A percentile compares a stretch with the other conserved stretches of the same genome.
Conservation (phyloP, 2,329 filamentous ascomycete genomes). For the Xylaria sp. region DNA sequence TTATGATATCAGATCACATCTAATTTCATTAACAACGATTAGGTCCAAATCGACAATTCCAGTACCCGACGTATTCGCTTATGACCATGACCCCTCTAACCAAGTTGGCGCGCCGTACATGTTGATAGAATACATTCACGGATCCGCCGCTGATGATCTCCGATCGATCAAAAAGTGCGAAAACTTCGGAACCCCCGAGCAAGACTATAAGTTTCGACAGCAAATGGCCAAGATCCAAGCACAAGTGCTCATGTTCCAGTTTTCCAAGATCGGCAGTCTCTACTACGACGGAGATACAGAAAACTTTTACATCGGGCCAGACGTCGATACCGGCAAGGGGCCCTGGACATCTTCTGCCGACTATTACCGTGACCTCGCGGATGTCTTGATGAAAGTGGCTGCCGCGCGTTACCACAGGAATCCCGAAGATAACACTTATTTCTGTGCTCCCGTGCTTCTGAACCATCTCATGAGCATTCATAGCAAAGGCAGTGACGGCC, state of each 20-base stretch:
- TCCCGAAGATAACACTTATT: background rate
- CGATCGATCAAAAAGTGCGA: background rate
- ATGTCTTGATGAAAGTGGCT: background rate
- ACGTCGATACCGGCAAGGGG: slow-evolving; percentile 16
- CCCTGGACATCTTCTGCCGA: slow-evolving; percentile 20
- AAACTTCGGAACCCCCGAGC: slow-evolving; percentile 12
- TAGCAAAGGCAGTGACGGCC: background rate
- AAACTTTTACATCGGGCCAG: slow-evolving; percentile 23
- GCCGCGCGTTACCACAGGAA: background rate
- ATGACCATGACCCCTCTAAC: slow-evolving; percentile 13
- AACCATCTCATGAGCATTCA: slow-evolving; percentile 10
- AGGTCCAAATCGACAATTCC: slow-evolving; percentile 23
- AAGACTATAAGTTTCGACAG: slow-evolving; percentile 18
- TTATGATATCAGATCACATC: background rate
- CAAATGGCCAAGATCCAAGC: slow-evolving; percentile 27
- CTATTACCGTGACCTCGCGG: slow-evolving; percentile 21
- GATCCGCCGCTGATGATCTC: background rate
- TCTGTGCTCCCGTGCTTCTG: slow-evolving; percentile 5
- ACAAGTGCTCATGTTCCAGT: slow-evolving; percentile 8
- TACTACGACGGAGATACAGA: slow-evolving; percentile 6
- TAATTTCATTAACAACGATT: background rate
- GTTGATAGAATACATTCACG: slow-evolving; percentile 28
- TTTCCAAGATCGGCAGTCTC: slow-evolving; percentile 22
- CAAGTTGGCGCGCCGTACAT: slow-evolving; percentile 24
- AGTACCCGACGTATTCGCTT: slow-evolving; percentile 20